Conservation (phyloP, 2,329 filamentous ascomycete genomes). For the Epichloe typhina region DNA sequence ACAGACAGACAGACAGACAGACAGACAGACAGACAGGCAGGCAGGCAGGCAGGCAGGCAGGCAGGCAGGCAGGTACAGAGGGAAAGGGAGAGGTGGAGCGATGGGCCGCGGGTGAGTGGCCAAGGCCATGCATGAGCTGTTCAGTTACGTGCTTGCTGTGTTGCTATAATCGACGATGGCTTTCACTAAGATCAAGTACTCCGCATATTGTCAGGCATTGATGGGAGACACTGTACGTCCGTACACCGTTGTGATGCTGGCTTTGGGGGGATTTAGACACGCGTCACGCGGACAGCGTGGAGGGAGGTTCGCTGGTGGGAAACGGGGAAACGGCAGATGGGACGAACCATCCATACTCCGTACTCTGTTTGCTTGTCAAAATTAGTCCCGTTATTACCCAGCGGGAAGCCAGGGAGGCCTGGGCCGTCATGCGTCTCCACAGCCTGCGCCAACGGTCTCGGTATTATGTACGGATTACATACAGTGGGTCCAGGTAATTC, state of each 20-base stretch:
- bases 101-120: too few relatives aligned
- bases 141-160: conserved; percentile 3
- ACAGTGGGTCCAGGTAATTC: too few relatives aligned
- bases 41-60: neutral
- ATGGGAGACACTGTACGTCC: neutral
- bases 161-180: conserved; percentile 1
- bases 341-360: too few relatives aligned
- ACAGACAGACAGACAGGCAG: neutral
- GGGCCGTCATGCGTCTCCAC: neutral
- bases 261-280: neutral
- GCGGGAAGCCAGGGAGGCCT: neutral
- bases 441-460: neutral
- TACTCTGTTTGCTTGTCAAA: too few relatives aligned
- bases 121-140: neutral
- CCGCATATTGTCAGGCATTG: conserved; percentile 1
- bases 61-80: too few relatives aligned
- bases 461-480: neutral
- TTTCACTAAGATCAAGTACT: neutral
- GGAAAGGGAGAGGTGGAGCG: too few relatives aligned
- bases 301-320: too few relatives aligned
- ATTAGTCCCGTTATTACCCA: neutral
- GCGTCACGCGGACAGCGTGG: too few relatives aligned
- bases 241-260: neutral
- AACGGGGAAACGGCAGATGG: too few relatives aligned
- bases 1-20: too few relatives aligned